Percentiles rank a stretch among this genome's conserved stretches.
Evolutionary conservation across 306 rosid genomes (phyloP).

Genomic region (Fragaria vesca): DNA sequence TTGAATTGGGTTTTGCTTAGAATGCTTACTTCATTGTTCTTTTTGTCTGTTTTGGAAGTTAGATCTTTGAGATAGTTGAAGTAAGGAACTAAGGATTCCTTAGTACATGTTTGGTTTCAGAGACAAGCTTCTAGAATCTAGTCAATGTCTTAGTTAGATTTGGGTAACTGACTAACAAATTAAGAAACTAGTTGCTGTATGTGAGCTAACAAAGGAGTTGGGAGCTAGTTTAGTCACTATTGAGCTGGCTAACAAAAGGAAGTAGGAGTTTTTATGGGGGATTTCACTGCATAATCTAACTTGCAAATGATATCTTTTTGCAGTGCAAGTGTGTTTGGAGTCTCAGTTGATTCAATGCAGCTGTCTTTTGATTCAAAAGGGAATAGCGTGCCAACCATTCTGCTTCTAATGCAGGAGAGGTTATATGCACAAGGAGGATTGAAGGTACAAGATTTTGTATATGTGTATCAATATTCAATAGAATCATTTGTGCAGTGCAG

Average conservation of each 20-base stretch:
- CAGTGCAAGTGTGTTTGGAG: conserved; percentile 91
- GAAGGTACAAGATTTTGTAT: conserved; percentile 49
- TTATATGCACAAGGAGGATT: conserved; percentile 82
- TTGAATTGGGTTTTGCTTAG: conserved; percentile 32
- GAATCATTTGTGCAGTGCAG: background rate
- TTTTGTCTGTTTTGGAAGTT: background rate
- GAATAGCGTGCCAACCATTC: conserved; percentile 86
- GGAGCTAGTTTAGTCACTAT: background rate
- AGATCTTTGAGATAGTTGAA: conserved; percentile 1
- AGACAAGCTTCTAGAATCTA: background rate
- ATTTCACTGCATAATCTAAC: conserved; percentile 22
- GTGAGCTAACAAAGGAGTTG: background rate
- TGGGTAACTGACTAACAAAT: no score
- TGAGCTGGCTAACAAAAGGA: background rate
- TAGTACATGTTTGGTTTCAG: conserved; percentile 5
- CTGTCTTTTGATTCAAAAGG: conserved; percentile 82
- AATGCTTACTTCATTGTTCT: background rate
- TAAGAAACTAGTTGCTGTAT: conserved; percentile 1
- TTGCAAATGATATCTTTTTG: conserved; percentile 15
- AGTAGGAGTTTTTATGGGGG: background rate
- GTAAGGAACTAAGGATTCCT: background rate
- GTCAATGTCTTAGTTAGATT: background rate
- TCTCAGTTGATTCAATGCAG: conserved; percentile 96
- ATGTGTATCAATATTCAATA: background rate
- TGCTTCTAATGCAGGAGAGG: conserved; percentile 92